Evolutionary conservation across 169 alveolate species (phyloP), one percentile per base, ranked within the genome.

Genomic region (Plasmodium gallinaceum): DNA sequence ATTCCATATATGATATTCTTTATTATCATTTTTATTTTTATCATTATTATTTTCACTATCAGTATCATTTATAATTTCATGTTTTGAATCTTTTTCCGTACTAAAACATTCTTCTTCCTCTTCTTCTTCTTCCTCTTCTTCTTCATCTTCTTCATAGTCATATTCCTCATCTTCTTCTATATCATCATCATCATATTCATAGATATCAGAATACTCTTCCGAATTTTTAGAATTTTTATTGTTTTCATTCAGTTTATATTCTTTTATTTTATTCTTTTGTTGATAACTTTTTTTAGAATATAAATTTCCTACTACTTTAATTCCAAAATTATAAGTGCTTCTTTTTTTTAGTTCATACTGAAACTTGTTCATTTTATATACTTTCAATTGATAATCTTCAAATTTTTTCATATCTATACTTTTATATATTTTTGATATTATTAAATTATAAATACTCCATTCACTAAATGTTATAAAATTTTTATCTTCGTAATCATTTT

Each of bases 261-360:
- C 68, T 39, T 42, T 65, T 54, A 26, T 45, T 24, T 46, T 69
- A 9, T 16, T 43, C 26, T 64, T 51, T 10, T 58, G 32, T 37
- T 54, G 62, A 8, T 2, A 22, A 18, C 14, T 64, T 46, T 58
- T 45, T 7, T n/a, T 45, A 6, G 66, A 24, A 85, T 24, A 20
- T 16, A 62, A 26, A 65, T 76, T 74, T 18, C 88, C 85, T 52
- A 73, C 72, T 42, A 86, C 88, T 61, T 90, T 71, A 7, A 86
- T 62, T n/a, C 90, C 91, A 65, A 61, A 62, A 57, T 74, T 69
- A 73, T 87, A 68, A 12, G 85, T 61, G 7, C 64, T 45, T 43
- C 68, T 75, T 52, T 75, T 74, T 73, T 76, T 61, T 16, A 54
- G 43, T 48, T 73, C 89, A 10, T 48, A 54, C 0, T 58, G 78